phyloP scores from a whole-genome alignment of 2,329 filamentous ascomycete species.

The Thielaviopsis ethacetica region DNA sequence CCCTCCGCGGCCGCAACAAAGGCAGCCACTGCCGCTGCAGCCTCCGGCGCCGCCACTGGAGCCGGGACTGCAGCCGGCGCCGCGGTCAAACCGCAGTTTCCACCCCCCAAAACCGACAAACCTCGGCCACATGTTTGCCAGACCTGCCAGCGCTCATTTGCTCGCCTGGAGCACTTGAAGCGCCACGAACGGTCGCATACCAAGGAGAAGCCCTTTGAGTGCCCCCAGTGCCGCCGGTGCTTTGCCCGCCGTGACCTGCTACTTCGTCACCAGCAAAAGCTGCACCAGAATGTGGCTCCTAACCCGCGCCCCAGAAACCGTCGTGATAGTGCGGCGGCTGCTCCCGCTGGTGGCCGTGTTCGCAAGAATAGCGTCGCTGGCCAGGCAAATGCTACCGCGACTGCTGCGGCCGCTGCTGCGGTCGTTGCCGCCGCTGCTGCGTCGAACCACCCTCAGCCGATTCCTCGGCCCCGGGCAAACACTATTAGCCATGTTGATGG shows the following conservation, averaged over 20 bases:
- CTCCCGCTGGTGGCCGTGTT: conserved; percentile 47
- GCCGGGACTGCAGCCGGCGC: conserved; percentile 28
- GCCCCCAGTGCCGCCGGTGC: conserved; percentile 82
- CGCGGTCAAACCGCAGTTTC: conserved; percentile 32
- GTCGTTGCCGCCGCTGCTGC: conserved; percentile 36
- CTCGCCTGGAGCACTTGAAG: conserved; percentile 88
- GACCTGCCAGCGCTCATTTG: conserved; percentile 85
- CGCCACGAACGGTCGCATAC: conserved; percentile 96
- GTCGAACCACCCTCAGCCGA: neutral
- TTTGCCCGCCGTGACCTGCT: conserved; percentile 88
- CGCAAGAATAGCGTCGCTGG: conserved; percentile 84
- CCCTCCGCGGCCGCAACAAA: neutral
- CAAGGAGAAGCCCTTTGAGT: conserved; percentile 98
- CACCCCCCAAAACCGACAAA: conserved; percentile 91
- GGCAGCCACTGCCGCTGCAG: neutral
- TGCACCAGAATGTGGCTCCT: conserved; percentile 83
- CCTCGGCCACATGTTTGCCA: conserved; percentile 85
- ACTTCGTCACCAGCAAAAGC: conserved; percentile 91
- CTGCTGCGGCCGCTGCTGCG: conserved; percentile 28
- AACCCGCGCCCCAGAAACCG: conserved; percentile 75
- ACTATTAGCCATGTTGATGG: conserved; percentile 90
- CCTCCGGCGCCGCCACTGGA: conserved; percentile 26
- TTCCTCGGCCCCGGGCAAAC: conserved; percentile 63
- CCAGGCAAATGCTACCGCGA: conserved; percentile 24
- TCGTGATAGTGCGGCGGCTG: conserved; percentile 72